Evolutionary conservation across 2,329 filamentous ascomycete genomes (phyloP).

Genomic region (Cladophialophora immunda): DNA sequence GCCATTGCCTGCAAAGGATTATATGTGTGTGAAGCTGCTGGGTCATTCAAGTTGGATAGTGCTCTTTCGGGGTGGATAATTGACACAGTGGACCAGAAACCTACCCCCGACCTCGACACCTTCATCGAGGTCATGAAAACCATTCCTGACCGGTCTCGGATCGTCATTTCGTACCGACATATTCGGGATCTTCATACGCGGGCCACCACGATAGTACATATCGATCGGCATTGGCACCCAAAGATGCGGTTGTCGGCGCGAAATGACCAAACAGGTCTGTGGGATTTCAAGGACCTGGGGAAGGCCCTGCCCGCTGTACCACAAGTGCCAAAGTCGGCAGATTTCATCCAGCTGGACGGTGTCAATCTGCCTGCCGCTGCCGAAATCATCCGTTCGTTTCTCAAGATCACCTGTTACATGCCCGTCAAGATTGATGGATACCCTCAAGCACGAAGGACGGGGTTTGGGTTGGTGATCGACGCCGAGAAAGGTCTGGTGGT

Average conservation of each 20-base stretch:
- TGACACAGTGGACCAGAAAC: constrained; percentile 89
- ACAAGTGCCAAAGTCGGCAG: constrained; percentile 77
- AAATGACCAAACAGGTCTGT: constrained; percentile 88
- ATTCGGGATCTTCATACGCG: constrained; percentile 92
- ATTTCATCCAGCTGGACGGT: constrained; percentile 91
- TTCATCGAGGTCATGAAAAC: constrained; percentile 91
- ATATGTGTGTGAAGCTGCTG: constrained; percentile 92
- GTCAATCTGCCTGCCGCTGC: constrained; percentile 89
- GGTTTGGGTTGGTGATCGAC: constrained; percentile 96
- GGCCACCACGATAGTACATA: constrained; percentile 88
- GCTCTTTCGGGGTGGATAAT: constrained; percentile 93
- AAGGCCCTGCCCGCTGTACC: constrained; percentile 79
- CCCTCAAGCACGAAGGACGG: constrained; percentile 90
- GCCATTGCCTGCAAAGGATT: constrained; percentile 92
- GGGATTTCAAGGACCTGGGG: constrained; percentile 90
- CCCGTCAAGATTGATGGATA: constrained; percentile 98
- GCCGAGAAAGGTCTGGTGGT: constrained; percentile 94
- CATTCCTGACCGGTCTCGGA: constrained; percentile 81
- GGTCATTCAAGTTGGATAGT: constrained; percentile 93
- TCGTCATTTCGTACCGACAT: constrained; percentile 96
- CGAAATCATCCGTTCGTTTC: constrained; percentile 92
- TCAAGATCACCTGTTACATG: constrained; percentile 91
- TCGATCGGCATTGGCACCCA: constrained; percentile 94
- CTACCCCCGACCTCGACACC: constrained; percentile 83
- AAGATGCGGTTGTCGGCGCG: constrained; percentile 93